Base-by-base conservation (phyloP, 2,329 filamentous ascomycete species). In the Neophaeococcomyces aloes region DNA sequence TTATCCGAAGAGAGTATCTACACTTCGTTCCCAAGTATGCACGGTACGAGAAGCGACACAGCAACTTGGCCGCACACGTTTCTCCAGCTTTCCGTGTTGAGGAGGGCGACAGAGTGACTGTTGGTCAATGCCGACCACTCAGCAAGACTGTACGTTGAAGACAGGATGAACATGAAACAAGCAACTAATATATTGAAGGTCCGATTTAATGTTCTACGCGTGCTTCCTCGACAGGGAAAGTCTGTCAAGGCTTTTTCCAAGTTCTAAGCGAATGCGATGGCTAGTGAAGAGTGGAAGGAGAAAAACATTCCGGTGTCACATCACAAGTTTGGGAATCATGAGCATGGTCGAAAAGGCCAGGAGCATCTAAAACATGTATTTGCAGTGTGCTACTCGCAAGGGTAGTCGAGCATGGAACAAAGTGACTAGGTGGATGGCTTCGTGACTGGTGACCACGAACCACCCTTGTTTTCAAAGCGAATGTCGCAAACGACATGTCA, bases 11-110 rank as follows among this genome's bases (percentile, higher is more conserved):
- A 74, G 91, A 98, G 80, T 98, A 98, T 80, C 86, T 98, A 54
- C 91, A 98, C 79, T 98, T 86, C 76, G 84, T 98, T 69, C 88
- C 88, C 72, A 98, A 98, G 79, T 98, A 98, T 82, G 79, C 85
- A 69, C 86, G 91, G 82, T 98, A 98, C 74, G 93, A 98, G 86
- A 96, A 95, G 83, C 81, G 91, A 71, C 91, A 98, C 86, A 95
- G 95, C 84, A 98, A 98, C 83, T 79, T 98, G 58, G 86, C 91
- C 65, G 91, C 89, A 59, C 91, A 98, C 81, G 89, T 96, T 65
- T 95, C 88, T 57, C 91, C 91, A 63, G 89, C 89, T 71, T 98
- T 98, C 87, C 91, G 91, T 94, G 88, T 96, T 63, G 85, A 94
- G 78, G 89, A 96, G 70, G 93, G 91, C 81, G 91, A 98, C 75